phyloP scores from a whole-genome alignment of 192 early-diverging fungal genomes.

The Haplosporangium gracile region DNA sequence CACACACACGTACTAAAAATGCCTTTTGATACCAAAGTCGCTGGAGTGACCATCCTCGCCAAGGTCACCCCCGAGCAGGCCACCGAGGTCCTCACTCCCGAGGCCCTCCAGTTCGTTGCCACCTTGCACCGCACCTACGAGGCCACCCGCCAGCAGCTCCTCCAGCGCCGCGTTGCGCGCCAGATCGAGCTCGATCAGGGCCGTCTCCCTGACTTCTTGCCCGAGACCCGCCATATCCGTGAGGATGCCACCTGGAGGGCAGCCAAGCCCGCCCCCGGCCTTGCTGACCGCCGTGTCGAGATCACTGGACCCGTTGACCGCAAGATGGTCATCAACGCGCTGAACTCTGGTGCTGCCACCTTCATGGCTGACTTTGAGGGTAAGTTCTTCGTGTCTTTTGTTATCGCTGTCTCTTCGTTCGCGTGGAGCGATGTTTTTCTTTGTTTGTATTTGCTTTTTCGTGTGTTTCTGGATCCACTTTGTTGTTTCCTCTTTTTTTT shows the following conservation, averaged over 20 bases:
- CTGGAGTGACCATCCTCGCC: conserved; percentile 80
- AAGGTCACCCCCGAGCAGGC: conserved; percentile 69
- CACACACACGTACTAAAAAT: not conserved
- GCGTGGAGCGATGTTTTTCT: too few species aligned
- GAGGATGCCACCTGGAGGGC: conserved; percentile 91
- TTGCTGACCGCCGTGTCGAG: conserved; percentile 94
- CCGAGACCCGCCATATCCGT: conserved; percentile 92
- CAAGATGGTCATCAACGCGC: conserved; percentile 99
- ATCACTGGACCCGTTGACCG: conserved; percentile 98
- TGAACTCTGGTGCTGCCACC: conserved; percentile 92
- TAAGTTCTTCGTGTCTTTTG: conserved; percentile 7
- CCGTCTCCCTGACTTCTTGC: conserved; percentile 88
- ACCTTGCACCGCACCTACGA: conserved; percentile 93
- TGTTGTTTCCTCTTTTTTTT: not conserved
- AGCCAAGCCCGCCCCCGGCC: conserved; percentile 89
- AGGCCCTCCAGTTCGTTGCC: conserved; percentile 90
- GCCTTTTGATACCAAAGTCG: conserved; percentile 57
- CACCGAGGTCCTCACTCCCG: conserved; percentile 82
- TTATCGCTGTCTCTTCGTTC: not conserved
- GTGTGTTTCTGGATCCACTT: not conserved
- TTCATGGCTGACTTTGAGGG: conserved; percentile 99
- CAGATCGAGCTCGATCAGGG: conserved; percentile 87
- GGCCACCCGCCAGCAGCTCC: conserved; percentile 84
- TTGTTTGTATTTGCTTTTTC: not conserved
- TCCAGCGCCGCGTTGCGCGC: conserved; percentile 81